Conservation (phyloP, 2,329 filamentous ascomycete genomes). For the Fusarium camptoceras region DNA sequence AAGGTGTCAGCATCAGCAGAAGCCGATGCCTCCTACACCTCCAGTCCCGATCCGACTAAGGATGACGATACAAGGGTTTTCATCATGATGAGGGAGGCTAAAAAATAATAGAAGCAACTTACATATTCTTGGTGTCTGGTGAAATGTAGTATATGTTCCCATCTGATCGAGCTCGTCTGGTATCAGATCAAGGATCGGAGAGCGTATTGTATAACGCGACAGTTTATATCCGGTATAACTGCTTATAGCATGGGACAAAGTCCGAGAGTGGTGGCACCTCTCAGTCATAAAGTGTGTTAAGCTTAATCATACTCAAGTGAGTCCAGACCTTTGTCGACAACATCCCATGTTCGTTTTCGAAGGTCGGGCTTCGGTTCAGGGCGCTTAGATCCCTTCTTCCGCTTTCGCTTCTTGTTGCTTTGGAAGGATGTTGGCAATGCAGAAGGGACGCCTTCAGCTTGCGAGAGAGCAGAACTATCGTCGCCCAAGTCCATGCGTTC, state of each 20-base stretch:
- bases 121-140: conserved; percentile 7
- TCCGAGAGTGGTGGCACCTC: background rate
- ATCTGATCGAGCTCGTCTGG: background rate
- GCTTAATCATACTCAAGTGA: conserved; percentile 68
- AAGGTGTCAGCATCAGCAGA: conserved; percentile 48
- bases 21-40: conserved; percentile 51
- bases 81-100: conserved; percentile 72
- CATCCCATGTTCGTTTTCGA: conserved; percentile 75
- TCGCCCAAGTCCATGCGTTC: conserved; percentile 33
- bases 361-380: conserved; percentile 69
- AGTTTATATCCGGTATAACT: too few relatives aligned
- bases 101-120: conserved; percentile 15
- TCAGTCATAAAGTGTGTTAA: background rate
- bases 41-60: conserved; percentile 79
- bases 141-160: background rate
- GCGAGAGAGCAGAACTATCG: conserved; percentile 1
- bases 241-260: background rate
- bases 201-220: background rate
- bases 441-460: conserved; percentile 19
- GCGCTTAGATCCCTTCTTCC: conserved; percentile 55
- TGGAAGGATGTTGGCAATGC: conserved; percentile 23
- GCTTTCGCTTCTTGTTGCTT: conserved; percentile 48
- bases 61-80: conserved; percentile 91
- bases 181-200: background rate
- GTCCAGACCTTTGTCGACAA: conserved; percentile 71